Conservation (phyloP, 176 grass and related monocot species). For the Rhipidocladum racemiflorum region DNA sequence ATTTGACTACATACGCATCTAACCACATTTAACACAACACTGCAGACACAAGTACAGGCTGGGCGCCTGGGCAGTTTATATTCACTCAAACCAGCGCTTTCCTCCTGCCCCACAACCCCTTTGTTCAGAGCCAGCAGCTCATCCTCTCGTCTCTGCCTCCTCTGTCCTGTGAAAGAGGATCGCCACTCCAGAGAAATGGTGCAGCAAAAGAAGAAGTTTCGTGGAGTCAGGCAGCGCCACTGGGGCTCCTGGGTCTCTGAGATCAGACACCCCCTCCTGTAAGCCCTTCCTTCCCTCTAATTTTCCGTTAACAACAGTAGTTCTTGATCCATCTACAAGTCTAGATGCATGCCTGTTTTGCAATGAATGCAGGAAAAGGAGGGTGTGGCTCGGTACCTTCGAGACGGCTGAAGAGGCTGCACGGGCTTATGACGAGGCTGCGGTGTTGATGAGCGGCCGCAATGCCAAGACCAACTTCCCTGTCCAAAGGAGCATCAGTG, state of each 20-base stretch:
- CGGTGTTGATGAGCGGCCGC: conserved; percentile 90
- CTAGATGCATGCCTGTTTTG: conserved; percentile 28
- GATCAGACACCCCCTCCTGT: conserved; percentile 98
- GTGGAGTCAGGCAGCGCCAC: conserved; percentile 97
- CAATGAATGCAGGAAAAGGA: conserved; percentile 70
- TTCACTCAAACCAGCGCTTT: conserved; percentile 48
- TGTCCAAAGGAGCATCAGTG: conserved; percentile 44
- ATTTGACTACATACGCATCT: conserved; percentile 38
- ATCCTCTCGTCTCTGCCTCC: conserved; percentile 33
- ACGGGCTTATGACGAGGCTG: conserved; percentile 90
- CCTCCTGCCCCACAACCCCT: conserved; percentile 40
- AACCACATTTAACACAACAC: conserved; percentile 37
- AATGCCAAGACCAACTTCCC: conserved; percentile 99
- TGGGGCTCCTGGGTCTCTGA: conserved; percentile 99
- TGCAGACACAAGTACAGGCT: conserved; percentile 50
- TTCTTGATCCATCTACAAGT: neutral
- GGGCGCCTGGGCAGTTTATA: conserved; percentile 53
- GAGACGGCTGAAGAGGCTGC: conserved; percentile 97
- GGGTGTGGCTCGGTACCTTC: conserved; percentile 99
- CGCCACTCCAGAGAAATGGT: conserved; percentile 53
- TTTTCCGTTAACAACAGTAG: neutral
- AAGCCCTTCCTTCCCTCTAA: conserved; percentile 36
- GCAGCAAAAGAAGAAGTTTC: conserved; percentile 91
- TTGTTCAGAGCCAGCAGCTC: conserved; percentile 33
- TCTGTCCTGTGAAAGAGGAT: conserved; percentile 34